phyloP scores from a whole-genome alignment of 257 asterid species.

The Handroanthus guayacan region DNA sequence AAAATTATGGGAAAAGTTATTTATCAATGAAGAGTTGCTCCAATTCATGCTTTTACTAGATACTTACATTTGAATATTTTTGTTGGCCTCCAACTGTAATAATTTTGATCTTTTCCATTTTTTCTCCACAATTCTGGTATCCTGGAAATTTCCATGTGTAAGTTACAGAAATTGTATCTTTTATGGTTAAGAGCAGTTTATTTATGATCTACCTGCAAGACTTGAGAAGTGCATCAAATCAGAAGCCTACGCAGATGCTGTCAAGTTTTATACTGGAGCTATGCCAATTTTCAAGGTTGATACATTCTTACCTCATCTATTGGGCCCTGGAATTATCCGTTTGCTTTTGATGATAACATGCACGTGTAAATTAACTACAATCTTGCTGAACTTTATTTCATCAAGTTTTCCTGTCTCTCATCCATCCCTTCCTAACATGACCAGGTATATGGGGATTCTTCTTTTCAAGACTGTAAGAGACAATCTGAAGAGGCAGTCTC shows the following conservation, averaged over 20 bases:
- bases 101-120: background rate
- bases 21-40: too few species aligned
- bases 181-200: constrained; percentile 85
- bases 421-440: constrained; percentile 31
- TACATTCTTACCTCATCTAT: constrained; percentile 33
- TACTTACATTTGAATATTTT: too few species aligned
- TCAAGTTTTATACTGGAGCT: constrained; percentile 93
- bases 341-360: too few species aligned
- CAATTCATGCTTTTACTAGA: too few species aligned
- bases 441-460: constrained; percentile 96
- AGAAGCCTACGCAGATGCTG: constrained; percentile 97
- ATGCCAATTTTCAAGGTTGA: constrained; percentile 92
- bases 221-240: constrained; percentile 93
- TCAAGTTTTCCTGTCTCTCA: constrained; percentile 29
- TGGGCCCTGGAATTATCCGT: background rate
- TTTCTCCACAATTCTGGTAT: constrained; percentile 10
- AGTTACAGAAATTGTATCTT: constrained; percentile 50
- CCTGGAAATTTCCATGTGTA: constrained; percentile 38
- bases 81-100: too few species aligned
- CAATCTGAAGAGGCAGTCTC: constrained; percentile 90
- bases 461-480: constrained; percentile 91
- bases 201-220: constrained; percentile 91
- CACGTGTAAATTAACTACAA: too few species aligned
- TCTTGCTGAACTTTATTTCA: constrained; percentile 30
- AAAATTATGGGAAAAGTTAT: too few species aligned